Percentiles rank a stretch among this genome's conserved stretches.
These are phyloP conservation scores for Fagopyrum esculentum DNA, from an alignment of 148 eudicot species.

Conservation along the genomic window DNA sequence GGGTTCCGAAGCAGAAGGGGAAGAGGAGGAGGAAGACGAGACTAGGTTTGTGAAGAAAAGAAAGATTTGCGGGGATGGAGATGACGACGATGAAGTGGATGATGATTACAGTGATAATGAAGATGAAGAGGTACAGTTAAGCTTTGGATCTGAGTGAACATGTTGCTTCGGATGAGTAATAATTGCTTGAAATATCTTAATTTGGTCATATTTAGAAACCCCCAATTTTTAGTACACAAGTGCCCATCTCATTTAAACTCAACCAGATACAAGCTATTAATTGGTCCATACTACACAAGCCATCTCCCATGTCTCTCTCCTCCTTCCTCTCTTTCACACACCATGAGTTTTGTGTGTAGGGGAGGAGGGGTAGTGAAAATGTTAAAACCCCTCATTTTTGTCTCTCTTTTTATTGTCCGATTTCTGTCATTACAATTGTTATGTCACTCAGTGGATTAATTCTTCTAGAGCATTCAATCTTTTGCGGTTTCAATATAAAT, in stretches of 20 bases:
- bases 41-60: no score
- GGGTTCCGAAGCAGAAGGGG: conserved; percentile 9
- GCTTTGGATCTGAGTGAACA: conserved; percentile 6
- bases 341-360: background rate
- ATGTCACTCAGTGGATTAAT: background rate
- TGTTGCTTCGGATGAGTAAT: background rate
- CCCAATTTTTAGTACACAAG: background rate
- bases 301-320: no score
- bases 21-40: conserved; percentile 13
- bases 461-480: background rate
- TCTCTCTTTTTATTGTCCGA: background rate
- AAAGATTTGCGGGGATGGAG: conserved; percentile 4
- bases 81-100: background rate
- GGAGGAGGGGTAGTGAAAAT: background rate
- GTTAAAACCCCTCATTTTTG: background rate
- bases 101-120: conserved; percentile 11
- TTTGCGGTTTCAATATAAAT: background rate
- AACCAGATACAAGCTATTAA: background rate
- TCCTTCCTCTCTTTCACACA: no score
- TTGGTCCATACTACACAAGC: conserved; percentile 12
- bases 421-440: background rate
- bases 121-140: conserved; percentile 12
- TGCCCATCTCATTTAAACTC: conserved; percentile 12
- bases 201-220: conserved; percentile 4
- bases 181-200: background rate